phyloP scores from a whole-genome alignment of 345 rosid genomes.

The Euclidium syriacum region DNA sequence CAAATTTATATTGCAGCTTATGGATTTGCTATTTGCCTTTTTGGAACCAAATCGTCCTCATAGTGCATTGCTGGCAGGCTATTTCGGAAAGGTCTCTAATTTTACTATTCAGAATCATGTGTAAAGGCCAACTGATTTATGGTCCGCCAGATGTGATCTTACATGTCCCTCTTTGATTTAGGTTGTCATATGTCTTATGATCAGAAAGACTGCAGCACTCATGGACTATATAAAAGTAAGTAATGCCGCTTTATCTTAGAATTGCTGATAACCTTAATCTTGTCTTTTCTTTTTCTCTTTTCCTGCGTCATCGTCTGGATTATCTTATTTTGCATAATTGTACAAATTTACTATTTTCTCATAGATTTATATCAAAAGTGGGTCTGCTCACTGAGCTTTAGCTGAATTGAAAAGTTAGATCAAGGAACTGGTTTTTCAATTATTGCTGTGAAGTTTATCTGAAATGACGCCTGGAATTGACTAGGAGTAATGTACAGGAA shows the following conservation, averaged over 20 bases:
- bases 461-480: neutral
- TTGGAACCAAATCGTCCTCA: constrained; percentile 81
- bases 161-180: constrained; percentile 30
- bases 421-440: neutral
- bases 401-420: constrained; percentile 1
- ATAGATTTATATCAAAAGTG: neutral
- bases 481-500: constrained; percentile 59
- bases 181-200: constrained; percentile 93
- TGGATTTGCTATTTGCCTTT: constrained; percentile 84
- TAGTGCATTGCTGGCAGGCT: constrained; percentile 88
- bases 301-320: neutral
- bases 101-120: neutral
- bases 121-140: neutral
- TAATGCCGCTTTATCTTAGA: neutral
- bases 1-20: constrained; percentile 46
- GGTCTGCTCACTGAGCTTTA: neutral
- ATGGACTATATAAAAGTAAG: constrained; percentile 90
- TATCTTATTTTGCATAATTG: neutral
- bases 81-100: constrained; percentile 78
- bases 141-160: constrained; percentile 9
- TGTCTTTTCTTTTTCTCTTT: neutral
- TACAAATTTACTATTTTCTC: neutral
- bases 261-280: neutral
- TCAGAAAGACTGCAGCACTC: constrained; percentile 81
- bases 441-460: neutral